phyloP scores from a whole-genome alignment of 1,284 basidiomycete genomes.

The Hemileia vastatrix region DNA sequence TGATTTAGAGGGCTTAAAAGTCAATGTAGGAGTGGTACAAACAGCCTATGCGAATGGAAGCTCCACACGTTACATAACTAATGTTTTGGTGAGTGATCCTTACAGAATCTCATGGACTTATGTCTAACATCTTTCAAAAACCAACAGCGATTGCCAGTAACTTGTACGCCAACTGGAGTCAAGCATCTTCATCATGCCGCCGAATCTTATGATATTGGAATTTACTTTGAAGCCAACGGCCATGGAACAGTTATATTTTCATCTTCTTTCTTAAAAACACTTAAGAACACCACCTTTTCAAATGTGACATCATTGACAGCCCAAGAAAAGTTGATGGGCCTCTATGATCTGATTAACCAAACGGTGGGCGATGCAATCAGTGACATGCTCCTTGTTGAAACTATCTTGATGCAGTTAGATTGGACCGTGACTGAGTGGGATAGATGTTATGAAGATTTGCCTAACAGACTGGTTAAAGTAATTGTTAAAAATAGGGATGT shows the following conservation, averaged over 20 bases:
- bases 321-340: conserved; percentile 62
- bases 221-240: conserved; percentile 99
- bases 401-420: conserved; percentile 74
- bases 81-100: conserved; percentile 50
- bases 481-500: conserved; percentile 69
- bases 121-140: conserved; percentile 2
- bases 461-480: conserved; percentile 94
- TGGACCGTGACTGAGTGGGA: conserved; percentile 87
- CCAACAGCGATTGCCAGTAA: conserved; percentile 72
- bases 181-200: conserved; percentile 98
- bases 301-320: conserved; percentile 69
- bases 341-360: conserved; percentile 87
- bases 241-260: conserved; percentile 98
- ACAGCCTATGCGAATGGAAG: conserved; percentile 98
- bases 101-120: conserved; percentile 5
- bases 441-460: conserved; percentile 81
- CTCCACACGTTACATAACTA: conserved; percentile 80
- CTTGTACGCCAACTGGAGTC: conserved; percentile 92
- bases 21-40: conserved; percentile 88
- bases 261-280: conserved; percentile 51
- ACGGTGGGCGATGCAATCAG: conserved; percentile 96
- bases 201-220: conserved; percentile 82
- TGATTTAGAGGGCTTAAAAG: conserved; percentile 56
- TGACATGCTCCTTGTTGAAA: conserved; percentile 91
- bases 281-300: conserved; percentile 51